Evolutionary conservation across 352 stramenopile genomes (phyloP).

Genomic region (Pythium guiyangense): DNA sequence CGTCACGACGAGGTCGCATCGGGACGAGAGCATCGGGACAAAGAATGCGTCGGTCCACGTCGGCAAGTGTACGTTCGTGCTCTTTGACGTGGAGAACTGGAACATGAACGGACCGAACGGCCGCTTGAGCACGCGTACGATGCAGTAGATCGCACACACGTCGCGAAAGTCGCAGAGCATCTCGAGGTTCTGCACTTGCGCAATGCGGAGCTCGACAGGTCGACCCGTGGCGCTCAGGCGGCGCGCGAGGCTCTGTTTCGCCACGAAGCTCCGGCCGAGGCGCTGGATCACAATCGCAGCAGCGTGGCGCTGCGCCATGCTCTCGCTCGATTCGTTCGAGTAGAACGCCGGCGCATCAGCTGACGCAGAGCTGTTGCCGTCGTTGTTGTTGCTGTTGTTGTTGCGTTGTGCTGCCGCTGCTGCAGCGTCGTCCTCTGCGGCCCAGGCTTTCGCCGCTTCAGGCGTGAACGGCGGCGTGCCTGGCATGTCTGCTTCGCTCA

Average conservation of each 20-base stretch:
- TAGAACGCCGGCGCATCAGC: slow-evolving; percentile 11
- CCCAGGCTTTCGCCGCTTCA: slow-evolving; percentile 29
- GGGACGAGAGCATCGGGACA: slow-evolving; percentile 75
- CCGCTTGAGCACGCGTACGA: slow-evolving; percentile 81
- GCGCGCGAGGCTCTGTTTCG: slow-evolving; percentile 23
- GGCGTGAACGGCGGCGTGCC: slow-evolving; percentile 58
- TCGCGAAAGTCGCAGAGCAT: slow-evolving; percentile 79
- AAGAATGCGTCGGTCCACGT: slow-evolving; percentile 69
- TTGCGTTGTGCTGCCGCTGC: slow-evolving; percentile 5
- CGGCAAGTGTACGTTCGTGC: slow-evolving; percentile 50
- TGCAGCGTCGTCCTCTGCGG: slow-evolving; percentile 1
- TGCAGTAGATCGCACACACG: slow-evolving; percentile 65
- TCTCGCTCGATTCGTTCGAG: slow-evolving; percentile 22
- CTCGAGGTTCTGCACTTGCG: slow-evolving; percentile 38
- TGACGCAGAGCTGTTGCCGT: slow-evolving; percentile 6
- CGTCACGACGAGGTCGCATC: slow-evolving; percentile 77
- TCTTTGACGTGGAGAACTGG: slow-evolving; percentile 62
- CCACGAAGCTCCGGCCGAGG: slow-evolving; percentile 32
- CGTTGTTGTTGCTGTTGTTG: neutral
- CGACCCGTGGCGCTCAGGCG: slow-evolving; percentile 52
- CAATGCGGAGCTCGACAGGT: slow-evolving; percentile 56
- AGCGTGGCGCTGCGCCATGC: slow-evolving; percentile 25
- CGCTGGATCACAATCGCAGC: slow-evolving; percentile 36
- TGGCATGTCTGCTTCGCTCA: slow-evolving; percentile 40
- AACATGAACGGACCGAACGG: slow-evolving; percentile 87